These are phyloP conservation scores for Cryphonectria radicalis DNA, from an alignment of 2,329 filamentous ascomycete species.

Conservation along the genomic window DNA sequence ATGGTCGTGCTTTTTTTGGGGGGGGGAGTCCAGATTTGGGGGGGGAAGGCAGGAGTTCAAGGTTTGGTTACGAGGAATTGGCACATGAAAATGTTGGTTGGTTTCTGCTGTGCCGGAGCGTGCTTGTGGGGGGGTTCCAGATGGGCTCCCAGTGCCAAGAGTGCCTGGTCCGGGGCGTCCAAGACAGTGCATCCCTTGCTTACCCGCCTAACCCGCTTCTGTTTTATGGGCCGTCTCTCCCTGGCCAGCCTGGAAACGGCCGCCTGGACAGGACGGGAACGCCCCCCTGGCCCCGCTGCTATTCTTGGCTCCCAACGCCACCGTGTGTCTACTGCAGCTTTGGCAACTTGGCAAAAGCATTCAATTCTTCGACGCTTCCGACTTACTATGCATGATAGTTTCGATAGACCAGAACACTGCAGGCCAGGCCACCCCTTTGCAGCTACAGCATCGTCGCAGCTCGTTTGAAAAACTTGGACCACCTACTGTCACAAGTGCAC, in stretches of 20 bases:
- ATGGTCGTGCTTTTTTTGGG: background rate
- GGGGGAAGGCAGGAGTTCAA: background rate
- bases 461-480: background rate
- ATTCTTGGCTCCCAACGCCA: background rate
- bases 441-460: background rate
- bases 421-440: background rate
- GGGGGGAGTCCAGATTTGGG: background rate
- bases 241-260: slow-evolving; percentile 6
- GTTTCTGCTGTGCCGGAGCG: background rate
- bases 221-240: background rate
- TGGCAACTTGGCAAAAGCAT: background rate
- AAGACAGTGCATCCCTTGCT: background rate
- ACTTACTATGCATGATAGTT: background rate
- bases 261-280: slow-evolving; percentile 11
- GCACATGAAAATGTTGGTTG: slow-evolving; percentile 4
- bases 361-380: background rate
- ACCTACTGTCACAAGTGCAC: background rate
- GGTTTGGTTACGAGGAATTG: background rate
- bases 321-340: background rate
- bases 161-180: background rate
- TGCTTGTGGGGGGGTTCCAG: background rate
- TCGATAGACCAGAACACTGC: background rate
- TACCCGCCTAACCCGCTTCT: background rate
- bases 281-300: slow-evolving; percentile 1
- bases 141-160: background rate